These are phyloP conservation scores for Cubamyces lactineus DNA, from an alignment of 768 basidiomycete species.

Conservation along the genomic window DNA sequence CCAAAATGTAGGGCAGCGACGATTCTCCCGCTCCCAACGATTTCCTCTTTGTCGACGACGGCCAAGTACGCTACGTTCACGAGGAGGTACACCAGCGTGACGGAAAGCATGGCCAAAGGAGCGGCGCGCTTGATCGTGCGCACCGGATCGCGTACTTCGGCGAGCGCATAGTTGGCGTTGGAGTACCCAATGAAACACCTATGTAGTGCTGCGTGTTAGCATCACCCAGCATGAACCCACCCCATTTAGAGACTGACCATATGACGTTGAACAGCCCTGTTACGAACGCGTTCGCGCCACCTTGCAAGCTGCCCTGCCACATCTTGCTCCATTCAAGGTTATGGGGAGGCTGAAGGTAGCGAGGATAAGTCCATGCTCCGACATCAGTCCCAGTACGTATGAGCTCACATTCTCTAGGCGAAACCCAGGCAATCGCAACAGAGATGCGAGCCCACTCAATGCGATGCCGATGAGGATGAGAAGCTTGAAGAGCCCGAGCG, in stretches of 20 bases:
- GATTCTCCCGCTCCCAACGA: constrained; percentile 62
- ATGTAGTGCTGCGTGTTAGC: neutral
- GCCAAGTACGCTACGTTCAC: constrained; percentile 78
- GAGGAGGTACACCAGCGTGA: constrained; percentile 62
- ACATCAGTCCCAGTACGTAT: no score
- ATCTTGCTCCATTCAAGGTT: constrained; percentile 64
- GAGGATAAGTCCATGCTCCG: no score
- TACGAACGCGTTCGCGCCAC: constrained; percentile 60
- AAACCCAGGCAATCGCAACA: constrained; percentile 54
- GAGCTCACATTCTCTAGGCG: constrained; percentile 46
- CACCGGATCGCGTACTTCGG: constrained; percentile 71
- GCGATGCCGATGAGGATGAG: constrained; percentile 54
- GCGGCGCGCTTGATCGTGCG: constrained; percentile 72
- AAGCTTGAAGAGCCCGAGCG: constrained; percentile 65
- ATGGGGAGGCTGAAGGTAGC: constrained; percentile 39
- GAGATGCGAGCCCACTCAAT: constrained; percentile 54
- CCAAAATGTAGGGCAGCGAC: constrained; percentile 80
- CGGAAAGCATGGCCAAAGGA: constrained; percentile 62
- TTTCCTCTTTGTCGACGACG: constrained; percentile 71
- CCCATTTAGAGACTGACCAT: constrained; percentile 46
- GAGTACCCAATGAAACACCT: constrained; percentile 78
- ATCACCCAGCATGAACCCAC: neutral
- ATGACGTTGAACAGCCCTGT: constrained; percentile 70
- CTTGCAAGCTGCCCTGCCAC: constrained; percentile 62
- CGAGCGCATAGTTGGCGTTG: constrained; percentile 75